phyloP scores from a whole-genome alignment of 805 yeast genomes.

The Kodamaea hsintzibuensis region DNA sequence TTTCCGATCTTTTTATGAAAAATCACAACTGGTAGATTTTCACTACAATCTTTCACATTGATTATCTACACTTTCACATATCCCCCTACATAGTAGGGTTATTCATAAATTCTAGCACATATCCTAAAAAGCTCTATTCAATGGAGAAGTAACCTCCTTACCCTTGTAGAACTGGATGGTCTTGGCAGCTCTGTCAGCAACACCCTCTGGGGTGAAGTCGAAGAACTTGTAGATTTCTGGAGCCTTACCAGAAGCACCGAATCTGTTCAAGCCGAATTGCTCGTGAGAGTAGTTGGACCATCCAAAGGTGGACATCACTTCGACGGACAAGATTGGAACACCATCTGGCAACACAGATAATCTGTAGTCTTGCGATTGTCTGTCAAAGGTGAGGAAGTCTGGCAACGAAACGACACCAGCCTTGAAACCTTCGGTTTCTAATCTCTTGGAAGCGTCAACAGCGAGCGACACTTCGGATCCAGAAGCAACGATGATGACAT shows the following conservation, averaged over 20 bases:
- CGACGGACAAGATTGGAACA: slow-evolving; percentile 89
- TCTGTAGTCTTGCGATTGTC: slow-evolving; percentile 77
- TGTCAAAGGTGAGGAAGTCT: slow-evolving; percentile 87
- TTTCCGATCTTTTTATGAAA: no score
- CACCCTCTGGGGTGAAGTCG: slow-evolving; percentile 90
- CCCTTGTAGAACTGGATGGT: slow-evolving; percentile 85
- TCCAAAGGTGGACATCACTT: slow-evolving; percentile 87
- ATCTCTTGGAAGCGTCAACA: slow-evolving; percentile 77
- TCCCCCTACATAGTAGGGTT: background rate
- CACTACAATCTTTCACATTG: no score
- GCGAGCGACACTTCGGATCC: slow-evolving; percentile 92
- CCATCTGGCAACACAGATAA: slow-evolving; percentile 92
- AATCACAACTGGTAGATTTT: no score
- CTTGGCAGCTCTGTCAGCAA: slow-evolving; percentile 81
- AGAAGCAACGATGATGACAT: slow-evolving; percentile 78
- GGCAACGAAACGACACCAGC: slow-evolving; percentile 90
- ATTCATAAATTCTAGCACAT: background rate
- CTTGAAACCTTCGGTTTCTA: slow-evolving; percentile 64
- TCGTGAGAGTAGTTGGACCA: slow-evolving; percentile 96
- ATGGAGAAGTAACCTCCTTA: slow-evolving; percentile 67
- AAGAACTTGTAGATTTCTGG: slow-evolving; percentile 77
- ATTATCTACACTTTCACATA: background rate
- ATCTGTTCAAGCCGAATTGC: slow-evolving; percentile 92
- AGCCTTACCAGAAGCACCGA: slow-evolving; percentile 96
- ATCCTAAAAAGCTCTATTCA: slow-evolving; percentile 69